Evolutionary conservation across 2,329 filamentous ascomycete genomes (phyloP).

Genomic region (Sporothrix brasiliensis): DNA sequence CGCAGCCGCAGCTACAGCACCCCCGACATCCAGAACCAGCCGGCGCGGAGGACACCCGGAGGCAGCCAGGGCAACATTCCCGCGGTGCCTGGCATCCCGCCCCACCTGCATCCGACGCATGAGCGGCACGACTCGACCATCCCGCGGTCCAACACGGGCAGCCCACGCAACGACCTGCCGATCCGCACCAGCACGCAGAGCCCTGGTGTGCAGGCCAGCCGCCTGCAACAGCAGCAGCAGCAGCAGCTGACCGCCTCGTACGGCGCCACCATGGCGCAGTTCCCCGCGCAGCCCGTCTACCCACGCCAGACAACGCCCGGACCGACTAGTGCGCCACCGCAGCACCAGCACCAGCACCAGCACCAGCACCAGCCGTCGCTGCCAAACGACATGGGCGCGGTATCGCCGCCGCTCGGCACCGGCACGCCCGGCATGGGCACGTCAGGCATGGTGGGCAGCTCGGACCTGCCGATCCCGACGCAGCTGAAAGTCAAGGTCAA

Average conservation of each 20-base stretch:
- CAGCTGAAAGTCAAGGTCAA: constrained; percentile 97
- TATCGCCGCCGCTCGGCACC: constrained; percentile 45
- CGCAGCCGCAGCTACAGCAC: constrained; percentile 91
- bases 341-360: constrained; percentile 7
- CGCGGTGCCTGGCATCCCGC: constrained; percentile 74
- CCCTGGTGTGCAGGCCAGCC: constrained; percentile 67
- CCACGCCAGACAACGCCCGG: constrained; percentile 52
- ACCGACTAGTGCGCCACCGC: constrained; percentile 36
- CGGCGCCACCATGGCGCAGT: constrained; percentile 58
- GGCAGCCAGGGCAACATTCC: constrained; percentile 61
- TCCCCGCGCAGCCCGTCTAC: constrained; percentile 59
- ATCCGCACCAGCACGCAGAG: constrained; percentile 71
- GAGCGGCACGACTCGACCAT: constrained; percentile 60
- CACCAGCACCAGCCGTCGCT: constrained; percentile 24
- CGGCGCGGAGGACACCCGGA: constrained; percentile 60
- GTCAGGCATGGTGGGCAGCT: constrained; percentile 39
- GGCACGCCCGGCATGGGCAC: constrained; percentile 43
- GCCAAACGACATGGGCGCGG: constrained; percentile 39
- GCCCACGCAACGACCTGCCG: constrained; percentile 69
- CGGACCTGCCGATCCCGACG: constrained; percentile 60
- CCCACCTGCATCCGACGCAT: constrained; percentile 65
- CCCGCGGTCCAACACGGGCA: constrained; percentile 79
- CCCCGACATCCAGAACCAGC: constrained; percentile 81
- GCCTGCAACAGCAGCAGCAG: constrained; percentile 50
- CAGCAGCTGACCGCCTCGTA: constrained; percentile 49